These are phyloP conservation scores for Alternaria postmessia DNA, from an alignment of 2,329 filamentous ascomycete genomes.

Conservation along the genomic window DNA sequence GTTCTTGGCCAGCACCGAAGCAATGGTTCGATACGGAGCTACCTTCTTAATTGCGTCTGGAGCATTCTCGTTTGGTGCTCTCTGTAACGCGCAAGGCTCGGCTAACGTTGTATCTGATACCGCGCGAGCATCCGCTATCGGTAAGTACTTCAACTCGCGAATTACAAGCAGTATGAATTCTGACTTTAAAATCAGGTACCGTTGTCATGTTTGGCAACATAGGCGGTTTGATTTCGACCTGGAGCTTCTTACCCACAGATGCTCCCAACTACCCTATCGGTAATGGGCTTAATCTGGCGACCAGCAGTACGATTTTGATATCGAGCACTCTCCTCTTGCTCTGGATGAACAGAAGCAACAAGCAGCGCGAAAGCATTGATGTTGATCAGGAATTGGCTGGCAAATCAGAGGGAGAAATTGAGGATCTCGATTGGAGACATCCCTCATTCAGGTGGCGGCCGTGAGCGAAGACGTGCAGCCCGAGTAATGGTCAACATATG, in stretches of 20 bases:
- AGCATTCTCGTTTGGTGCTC: conserved; percentile 69
- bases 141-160: neutral
- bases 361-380: conserved; percentile 62
- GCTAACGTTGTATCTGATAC: conserved; percentile 78
- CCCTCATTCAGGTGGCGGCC: conserved; percentile 70
- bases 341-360: conserved; percentile 72
- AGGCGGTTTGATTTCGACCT: conserved; percentile 72
- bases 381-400: conserved; percentile 65
- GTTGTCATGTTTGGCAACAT: conserved; percentile 77
- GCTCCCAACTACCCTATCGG: conserved; percentile 73
- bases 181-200: conserved; percentile 46
- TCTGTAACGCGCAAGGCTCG: conserved; percentile 72
- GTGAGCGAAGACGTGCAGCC: conserved; percentile 20
- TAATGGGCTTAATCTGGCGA: conserved; percentile 74
- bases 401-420: conserved; percentile 45
- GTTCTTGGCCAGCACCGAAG: conserved; percentile 65
- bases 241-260: conserved; percentile 70
- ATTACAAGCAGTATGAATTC: neutral
- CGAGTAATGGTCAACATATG: too few species aligned
- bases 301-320: conserved; percentile 64
- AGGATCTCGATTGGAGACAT: conserved; percentile 58
- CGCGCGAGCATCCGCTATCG: conserved; percentile 71
- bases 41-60: conserved; percentile 74
- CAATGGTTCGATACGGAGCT: conserved; percentile 70
- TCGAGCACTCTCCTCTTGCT: conserved; percentile 58